Conservation (phyloP, 2,329 filamentous ascomycete genomes). For the Stagonosporopsis tanaceti region DNA sequence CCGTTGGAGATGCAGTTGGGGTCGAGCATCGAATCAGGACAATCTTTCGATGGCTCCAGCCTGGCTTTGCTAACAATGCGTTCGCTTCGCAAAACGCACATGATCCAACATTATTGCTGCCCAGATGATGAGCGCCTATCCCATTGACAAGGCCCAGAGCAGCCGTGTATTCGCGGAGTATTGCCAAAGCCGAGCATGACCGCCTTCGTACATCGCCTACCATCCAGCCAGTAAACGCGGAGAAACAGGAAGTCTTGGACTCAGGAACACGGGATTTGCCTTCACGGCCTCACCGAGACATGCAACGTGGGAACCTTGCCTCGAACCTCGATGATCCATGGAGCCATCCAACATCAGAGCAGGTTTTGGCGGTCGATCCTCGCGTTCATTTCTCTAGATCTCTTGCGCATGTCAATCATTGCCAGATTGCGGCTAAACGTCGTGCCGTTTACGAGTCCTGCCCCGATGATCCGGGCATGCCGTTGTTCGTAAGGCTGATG, state of each 20-base stretch:
- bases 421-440: constrained; percentile 12
- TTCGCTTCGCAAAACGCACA: not conserved
- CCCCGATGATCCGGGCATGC: constrained; percentile 14
- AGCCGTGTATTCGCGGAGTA: not conserved
- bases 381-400: constrained; percentile 1
- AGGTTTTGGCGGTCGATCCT: constrained; percentile 12
- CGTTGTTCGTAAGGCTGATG: constrained; percentile 20
- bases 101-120: not conserved
- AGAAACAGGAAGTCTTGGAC: not conserved
- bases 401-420: constrained; percentile 8
- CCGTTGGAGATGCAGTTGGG: constrained; percentile 16
- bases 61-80: not conserved
- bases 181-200: not conserved
- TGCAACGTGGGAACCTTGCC: not conserved
- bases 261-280: constrained; percentile 1
- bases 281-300: constrained; percentile 19
- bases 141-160: not conserved
- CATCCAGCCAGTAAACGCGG: not conserved
- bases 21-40: constrained; percentile 3
- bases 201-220: not conserved
- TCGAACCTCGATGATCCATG: constrained; percentile 8
- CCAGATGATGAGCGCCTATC: not conserved
- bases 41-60: not conserved
- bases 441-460: constrained; percentile 6
- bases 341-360: not conserved